These are phyloP conservation scores for Beta corolliflora DNA, from an alignment of 179 eudicot species.

Conservation along the genomic window DNA sequence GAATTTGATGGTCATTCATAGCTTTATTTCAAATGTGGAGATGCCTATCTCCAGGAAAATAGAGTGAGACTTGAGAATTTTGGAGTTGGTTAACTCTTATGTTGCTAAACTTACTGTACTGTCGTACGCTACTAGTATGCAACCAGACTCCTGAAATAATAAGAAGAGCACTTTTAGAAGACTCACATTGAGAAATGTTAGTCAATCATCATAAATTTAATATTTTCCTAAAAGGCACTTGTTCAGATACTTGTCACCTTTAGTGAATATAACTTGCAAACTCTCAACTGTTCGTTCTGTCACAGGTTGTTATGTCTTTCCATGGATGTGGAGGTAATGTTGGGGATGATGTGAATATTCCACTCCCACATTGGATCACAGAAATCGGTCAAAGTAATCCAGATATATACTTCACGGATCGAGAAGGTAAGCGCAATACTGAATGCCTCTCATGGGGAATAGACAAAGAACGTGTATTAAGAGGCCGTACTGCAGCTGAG, in stretches of 20 bases:
- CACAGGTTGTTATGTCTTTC: slow-evolving; percentile 82
- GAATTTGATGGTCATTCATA: not conserved
- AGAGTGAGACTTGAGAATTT: not conserved
- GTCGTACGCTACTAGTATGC: not conserved
- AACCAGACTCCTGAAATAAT: not conserved
- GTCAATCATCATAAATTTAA: not conserved
- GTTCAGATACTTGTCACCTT: not conserved
- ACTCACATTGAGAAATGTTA: not conserved
- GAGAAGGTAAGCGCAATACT: slow-evolving; percentile 55
- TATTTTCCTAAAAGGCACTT: not conserved
- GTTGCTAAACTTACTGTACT: not conserved
- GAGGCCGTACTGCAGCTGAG: slow-evolving; percentile 77
- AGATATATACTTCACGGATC: slow-evolving; percentile 70
- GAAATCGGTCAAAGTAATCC: slow-evolving; percentile 72
- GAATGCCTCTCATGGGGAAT: slow-evolving; percentile 87
- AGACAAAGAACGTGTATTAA: slow-evolving; percentile 73
- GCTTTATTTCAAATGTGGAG: not conserved
- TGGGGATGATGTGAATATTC: slow-evolving; percentile 74
- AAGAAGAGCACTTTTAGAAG: not conserved
- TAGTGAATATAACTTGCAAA: not conserved
- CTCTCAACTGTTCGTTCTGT: not conserved
- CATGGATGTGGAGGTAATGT: slow-evolving; percentile 91
- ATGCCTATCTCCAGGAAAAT: not conserved
- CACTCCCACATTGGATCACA: slow-evolving; percentile 70
- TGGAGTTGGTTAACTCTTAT: too few relatives aligned